A percentile compares a stretch with the other conserved stretches of the same genome.
phyloP scores from a whole-genome alignment of 306 rosid genomes.

The Cucumis sativus region DNA sequence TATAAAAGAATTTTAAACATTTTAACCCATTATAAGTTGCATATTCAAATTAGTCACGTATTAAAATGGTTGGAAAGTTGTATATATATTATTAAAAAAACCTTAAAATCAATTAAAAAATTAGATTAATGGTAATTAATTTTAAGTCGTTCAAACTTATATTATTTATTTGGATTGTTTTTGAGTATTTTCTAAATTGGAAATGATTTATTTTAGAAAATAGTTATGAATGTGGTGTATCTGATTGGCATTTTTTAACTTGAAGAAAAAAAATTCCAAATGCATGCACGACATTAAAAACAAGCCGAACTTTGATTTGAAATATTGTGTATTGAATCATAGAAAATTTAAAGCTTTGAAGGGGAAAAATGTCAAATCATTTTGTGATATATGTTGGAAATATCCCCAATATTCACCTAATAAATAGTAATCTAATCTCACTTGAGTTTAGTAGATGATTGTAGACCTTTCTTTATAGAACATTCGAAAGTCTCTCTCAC shows the following conservation, averaged over 20 bases:
- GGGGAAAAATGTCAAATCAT: not conserved
- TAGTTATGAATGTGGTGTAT: not conserved
- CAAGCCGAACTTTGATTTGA: conserved; percentile 1
- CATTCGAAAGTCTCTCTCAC: not conserved
- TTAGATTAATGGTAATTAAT: no score
- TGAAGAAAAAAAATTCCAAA: not conserved
- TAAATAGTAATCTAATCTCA: not conserved
- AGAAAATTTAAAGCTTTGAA: not conserved
- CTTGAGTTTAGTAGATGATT: not conserved
- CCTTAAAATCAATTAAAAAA: no score
- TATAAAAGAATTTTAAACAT: no score
- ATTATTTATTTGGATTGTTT: no score
- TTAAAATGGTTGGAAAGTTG: no score
- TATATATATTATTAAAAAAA: no score
- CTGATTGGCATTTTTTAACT: not conserved
- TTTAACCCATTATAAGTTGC: no score
- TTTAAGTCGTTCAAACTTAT: not conserved
- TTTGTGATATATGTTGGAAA: not conserved
- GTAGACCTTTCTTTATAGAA: not conserved
- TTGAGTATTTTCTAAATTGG: no score
- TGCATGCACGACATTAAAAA: not conserved
- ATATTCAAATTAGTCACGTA: no score
- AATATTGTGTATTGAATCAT: not conserved
- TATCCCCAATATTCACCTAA: not conserved
- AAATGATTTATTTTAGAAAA: no score